Conservation (phyloP, 768 basidiomycete species). For the Albatrellus ellisii region DNA sequence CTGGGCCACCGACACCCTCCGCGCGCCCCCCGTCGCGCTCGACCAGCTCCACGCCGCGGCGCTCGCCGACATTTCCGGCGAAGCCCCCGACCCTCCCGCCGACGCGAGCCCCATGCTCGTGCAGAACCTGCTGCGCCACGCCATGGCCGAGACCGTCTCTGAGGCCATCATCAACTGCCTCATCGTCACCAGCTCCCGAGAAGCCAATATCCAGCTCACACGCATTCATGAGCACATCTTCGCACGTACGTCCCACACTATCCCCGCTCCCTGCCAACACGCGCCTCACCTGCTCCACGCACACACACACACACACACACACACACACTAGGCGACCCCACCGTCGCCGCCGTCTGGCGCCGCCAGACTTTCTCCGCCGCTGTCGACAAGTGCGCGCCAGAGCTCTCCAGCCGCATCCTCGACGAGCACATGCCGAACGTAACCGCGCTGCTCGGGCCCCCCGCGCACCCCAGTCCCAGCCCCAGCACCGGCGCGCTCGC, state of each 20-base stretch:
- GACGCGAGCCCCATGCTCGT: conserved; percentile 48
- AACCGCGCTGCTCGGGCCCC: conserved; percentile 33
- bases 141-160: conserved; percentile 62
- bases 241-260: conserved; percentile 50
- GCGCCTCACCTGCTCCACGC: not conserved
- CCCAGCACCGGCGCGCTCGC: conserved; percentile 31
- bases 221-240: conserved; percentile 86
- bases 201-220: conserved; percentile 75
- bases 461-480: conserved; percentile 16
- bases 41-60: conserved; percentile 43
- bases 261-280: too few species aligned
- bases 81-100: conserved; percentile 22
- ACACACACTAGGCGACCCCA: conserved; percentile 50
- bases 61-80: conserved; percentile 42
- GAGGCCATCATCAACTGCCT: conserved; percentile 78
- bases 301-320: not conserved
- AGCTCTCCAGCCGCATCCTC: conserved; percentile 56
- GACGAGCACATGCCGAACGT: conserved; percentile 61
- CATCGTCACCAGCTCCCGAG: conserved; percentile 74
- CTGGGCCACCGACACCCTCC: conserved; percentile 72
- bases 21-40: conserved; percentile 39
- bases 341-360: conserved; percentile 84
- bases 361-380: conserved; percentile 84
- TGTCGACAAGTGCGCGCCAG: conserved; percentile 61
- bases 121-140: conserved; percentile 71